phyloP scores from a whole-genome alignment of 2,329 filamentous ascomycete genomes.

The Ophiostoma novo-ulmi region DNA sequence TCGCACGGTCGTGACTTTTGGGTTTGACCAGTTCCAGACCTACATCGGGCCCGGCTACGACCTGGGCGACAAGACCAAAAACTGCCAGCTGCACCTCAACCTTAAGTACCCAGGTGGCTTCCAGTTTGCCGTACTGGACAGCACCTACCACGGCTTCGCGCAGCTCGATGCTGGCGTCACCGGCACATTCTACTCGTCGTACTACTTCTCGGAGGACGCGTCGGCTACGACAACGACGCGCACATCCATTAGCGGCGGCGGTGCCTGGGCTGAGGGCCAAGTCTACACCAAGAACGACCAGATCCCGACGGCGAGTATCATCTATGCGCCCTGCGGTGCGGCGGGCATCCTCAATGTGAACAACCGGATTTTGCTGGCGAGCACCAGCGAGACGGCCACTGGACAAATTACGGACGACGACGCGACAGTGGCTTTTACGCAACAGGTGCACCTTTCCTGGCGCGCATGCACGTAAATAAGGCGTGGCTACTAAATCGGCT shows the following conservation, averaged over 20 bases:
- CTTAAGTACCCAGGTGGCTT: slow-evolving; percentile 45
- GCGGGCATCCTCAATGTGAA: slow-evolving; percentile 45
- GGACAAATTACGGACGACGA: slow-evolving; percentile 28
- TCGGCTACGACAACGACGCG: slow-evolving; percentile 41
- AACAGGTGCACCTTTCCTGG: slow-evolving; percentile 1
- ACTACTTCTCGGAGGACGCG: slow-evolving; percentile 46
- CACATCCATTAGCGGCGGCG: slow-evolving; percentile 41
- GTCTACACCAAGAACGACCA: slow-evolving; percentile 45
- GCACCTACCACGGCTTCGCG: slow-evolving; percentile 47
- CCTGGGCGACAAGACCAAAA: slow-evolving; percentile 40
- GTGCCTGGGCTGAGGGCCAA: slow-evolving; percentile 40
- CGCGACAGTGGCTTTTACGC: neutral
- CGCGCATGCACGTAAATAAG: neutral
- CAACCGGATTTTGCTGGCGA: slow-evolving; percentile 42
- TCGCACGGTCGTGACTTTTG: slow-evolving; percentile 44
- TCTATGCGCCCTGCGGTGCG: slow-evolving; percentile 44
- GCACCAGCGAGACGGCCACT: slow-evolving; percentile 35
- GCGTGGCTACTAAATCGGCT: no score
- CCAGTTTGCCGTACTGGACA: slow-evolving; percentile 44
- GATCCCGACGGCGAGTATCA: slow-evolving; percentile 42
- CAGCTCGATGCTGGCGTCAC: slow-evolving; percentile 43
- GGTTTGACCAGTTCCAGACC: slow-evolving; percentile 45
- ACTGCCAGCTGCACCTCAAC: slow-evolving; percentile 45
- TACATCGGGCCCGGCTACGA: slow-evolving; percentile 42
- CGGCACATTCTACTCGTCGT: slow-evolving; percentile 44